phyloP scores from a whole-genome alignment of 345 rosid species.

The Citrus glauca region DNA sequence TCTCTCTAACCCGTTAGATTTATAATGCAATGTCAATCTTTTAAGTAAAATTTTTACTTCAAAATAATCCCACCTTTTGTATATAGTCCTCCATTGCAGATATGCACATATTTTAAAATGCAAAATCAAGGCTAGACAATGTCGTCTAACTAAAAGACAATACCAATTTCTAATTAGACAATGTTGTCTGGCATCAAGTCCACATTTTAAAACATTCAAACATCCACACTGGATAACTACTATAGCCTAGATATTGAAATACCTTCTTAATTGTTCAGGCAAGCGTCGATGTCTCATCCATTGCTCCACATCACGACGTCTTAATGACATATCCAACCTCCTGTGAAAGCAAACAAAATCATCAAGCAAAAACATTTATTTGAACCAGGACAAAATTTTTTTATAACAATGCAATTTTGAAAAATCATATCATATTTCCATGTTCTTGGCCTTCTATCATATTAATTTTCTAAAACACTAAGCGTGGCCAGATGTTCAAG shows the following conservation, averaged over 20 bases:
- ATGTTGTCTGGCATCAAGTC: not conserved
- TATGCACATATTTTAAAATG: too few relatives aligned
- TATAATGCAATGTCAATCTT: not conserved
- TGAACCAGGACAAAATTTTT: not conserved
- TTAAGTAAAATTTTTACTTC: not conserved
- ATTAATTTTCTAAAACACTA: not conserved
- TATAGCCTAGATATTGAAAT: not conserved
- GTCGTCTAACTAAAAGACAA: not conserved
- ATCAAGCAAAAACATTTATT: not conserved
- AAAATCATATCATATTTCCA: not conserved
- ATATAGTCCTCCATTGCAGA: not conserved
- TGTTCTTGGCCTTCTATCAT: not conserved
- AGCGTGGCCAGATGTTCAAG: not conserved
- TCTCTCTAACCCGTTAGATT: not conserved
- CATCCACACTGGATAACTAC: not conserved
- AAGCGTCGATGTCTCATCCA: conserved; percentile 94
- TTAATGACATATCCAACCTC: conserved; percentile 77
- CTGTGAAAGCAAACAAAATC: conserved; percentile 30
- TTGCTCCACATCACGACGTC: conserved; percentile 87
- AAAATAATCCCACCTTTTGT: too few relatives aligned
- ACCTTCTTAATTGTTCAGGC: conserved; percentile 69
- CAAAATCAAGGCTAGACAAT: not conserved
- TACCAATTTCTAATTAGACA: too few relatives aligned
- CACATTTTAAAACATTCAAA: not conserved
- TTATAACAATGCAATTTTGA: not conserved